Percentiles rank a stretch among this genome's conserved stretches.
These are phyloP conservation scores for Metarhizium sp. DNA, from an alignment of 2,329 filamentous ascomycete species.

Conservation along the genomic window DNA sequence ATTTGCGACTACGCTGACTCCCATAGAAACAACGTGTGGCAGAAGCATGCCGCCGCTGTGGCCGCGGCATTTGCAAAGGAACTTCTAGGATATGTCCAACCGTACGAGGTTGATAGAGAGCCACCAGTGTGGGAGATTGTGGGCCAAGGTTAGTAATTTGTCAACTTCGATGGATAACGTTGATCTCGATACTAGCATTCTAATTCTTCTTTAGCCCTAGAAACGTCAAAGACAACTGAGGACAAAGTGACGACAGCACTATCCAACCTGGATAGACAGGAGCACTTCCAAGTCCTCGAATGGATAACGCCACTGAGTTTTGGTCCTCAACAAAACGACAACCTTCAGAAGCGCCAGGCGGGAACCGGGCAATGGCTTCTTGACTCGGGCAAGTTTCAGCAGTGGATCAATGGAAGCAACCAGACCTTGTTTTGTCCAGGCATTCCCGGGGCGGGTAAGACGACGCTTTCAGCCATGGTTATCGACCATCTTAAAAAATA, in stretches of 20 bases:
- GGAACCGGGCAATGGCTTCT: background rate
- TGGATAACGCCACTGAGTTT: background rate
- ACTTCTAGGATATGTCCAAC: constrained; percentile 10
- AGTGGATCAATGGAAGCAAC: background rate
- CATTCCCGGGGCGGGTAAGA: background rate
- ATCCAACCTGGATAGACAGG: background rate
- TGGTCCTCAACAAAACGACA: background rate
- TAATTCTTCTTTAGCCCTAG: no score
- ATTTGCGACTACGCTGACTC: constrained; percentile 27
- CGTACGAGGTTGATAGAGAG: constrained; percentile 8
- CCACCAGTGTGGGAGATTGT: constrained; percentile 5
- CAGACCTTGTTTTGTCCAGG: background rate
- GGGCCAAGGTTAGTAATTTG: background rate
- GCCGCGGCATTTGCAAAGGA: constrained; percentile 21
- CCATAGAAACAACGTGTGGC: constrained; percentile 21
- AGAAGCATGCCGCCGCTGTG: constrained; percentile 18
- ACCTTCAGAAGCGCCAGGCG: background rate
- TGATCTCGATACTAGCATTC: no score
- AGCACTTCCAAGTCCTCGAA: background rate
- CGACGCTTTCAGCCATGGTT: background rate
- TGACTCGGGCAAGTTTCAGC: background rate
- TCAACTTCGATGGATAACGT: no score
- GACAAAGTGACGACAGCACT: background rate
- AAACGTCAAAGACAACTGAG: background rate
- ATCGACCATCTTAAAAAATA: background rate